Conservation (phyloP, 192 early-diverging fungal species). For the Backusella sp. region DNA sequence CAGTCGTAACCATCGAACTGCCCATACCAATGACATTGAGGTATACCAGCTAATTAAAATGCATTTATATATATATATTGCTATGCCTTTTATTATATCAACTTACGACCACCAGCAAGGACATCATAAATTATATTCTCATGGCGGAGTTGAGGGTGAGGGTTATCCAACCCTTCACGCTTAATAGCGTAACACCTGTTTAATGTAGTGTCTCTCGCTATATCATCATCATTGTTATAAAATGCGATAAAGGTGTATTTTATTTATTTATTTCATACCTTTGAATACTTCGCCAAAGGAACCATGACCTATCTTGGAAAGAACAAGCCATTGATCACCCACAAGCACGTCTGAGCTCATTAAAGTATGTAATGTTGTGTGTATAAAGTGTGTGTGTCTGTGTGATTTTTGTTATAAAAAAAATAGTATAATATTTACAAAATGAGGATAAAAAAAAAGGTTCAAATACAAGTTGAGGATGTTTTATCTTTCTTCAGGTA, state of each 20-base stretch:
- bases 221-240: not conserved
- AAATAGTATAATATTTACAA: conserved; percentile 1
- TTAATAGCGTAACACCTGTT: conserved; percentile 52
- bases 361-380: not conserved
- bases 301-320: conserved; percentile 56
- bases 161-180: conserved; percentile 38
- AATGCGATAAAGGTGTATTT: not conserved
- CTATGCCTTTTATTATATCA: not conserved
- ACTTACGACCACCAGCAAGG: conserved; percentile 47
- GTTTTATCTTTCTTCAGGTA: conserved; percentile 3
- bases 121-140: conserved; percentile 45
- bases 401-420: not conserved
- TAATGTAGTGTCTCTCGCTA: conserved; percentile 45
- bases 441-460: not conserved
- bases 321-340: conserved; percentile 52
- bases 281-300: conserved; percentile 60
- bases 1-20: conserved; percentile 46
- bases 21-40: conserved; percentile 57
- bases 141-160: conserved; percentile 50
- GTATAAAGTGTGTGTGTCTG: not conserved
- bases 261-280: conserved; percentile 36
- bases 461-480: not conserved
- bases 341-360: conserved; percentile 33
- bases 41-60: conserved; percentile 41
- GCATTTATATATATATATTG: not conserved